phyloP scores from a whole-genome alignment of 2,329 filamentous ascomycete genomes.

The Didymella segeticola region DNA sequence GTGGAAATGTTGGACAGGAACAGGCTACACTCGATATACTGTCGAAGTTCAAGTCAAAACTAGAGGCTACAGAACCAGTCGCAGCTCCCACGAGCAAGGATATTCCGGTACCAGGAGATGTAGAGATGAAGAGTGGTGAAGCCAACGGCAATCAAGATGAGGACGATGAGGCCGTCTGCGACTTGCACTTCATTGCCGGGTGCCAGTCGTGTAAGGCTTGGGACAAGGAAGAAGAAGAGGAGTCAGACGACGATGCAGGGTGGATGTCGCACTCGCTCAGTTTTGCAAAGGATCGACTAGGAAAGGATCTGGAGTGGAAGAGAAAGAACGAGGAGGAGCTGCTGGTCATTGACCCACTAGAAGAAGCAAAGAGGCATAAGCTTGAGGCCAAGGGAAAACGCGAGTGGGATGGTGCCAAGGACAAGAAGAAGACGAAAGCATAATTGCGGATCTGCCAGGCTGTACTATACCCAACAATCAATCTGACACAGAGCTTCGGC shows the following conservation, averaged over 20 bases:
- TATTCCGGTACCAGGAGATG: slow-evolving; percentile 29
- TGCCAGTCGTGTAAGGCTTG: slow-evolving; percentile 91
- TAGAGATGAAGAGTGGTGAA: slow-evolving; percentile 9
- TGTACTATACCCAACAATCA: background rate
- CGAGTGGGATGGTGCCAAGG: slow-evolving; percentile 36
- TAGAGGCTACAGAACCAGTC: slow-evolving; percentile 57
- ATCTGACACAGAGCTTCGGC: background rate
- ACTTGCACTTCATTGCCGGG: slow-evolving; percentile 93
- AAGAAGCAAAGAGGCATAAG: slow-evolving; percentile 76
- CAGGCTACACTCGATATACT: slow-evolving; percentile 69
- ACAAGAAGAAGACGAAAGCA: slow-evolving; percentile 29
- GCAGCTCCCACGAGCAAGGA: slow-evolving; percentile 47
- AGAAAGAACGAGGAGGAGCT: slow-evolving; percentile 90
- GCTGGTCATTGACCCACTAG: slow-evolving; percentile 89
- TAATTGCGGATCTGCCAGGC: background rate
- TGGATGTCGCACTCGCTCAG: slow-evolving; percentile 89
- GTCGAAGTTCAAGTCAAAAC: slow-evolving; percentile 78
- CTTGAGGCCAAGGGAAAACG: slow-evolving; percentile 60
- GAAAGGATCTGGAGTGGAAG: slow-evolving; percentile 89
- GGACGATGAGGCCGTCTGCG: slow-evolving; percentile 68
- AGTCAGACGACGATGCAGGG: slow-evolving; percentile 64
- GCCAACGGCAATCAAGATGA: slow-evolving; percentile 21
- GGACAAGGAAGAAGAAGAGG: slow-evolving; percentile 73
- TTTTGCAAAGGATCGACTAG: slow-evolving; percentile 87
- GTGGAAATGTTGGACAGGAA: slow-evolving; percentile 60